Base-by-base conservation (phyloP, 352 stramenopile species). In the Achlya hypogyna region DNA sequence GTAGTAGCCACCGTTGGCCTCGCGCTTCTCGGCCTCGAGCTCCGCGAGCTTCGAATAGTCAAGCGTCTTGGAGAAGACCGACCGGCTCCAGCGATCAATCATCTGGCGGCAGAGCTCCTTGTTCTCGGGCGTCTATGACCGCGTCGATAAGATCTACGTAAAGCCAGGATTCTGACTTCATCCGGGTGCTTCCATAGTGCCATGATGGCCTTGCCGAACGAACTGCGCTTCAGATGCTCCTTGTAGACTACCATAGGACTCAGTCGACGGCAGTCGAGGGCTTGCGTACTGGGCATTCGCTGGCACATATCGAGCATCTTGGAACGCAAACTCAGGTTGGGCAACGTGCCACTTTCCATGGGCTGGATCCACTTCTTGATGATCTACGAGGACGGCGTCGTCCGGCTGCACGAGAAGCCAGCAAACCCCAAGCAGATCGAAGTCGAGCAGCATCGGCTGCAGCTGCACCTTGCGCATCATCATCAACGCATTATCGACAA, bases 281-380 rank as follows among this genome's bases (percentile, higher is more conserved):
- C 47, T 1, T 31, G n/a, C 49, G 45, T 63, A 90, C 84, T 79
- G 74, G 86, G 86, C 75, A 95, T 75, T 22, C 78, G 79, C 49
- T 74, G 78, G 42, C 91, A 75, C 76, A 92, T 90, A 10, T 93
- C 77, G 10, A 95, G 74, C 79, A 95, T 90, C 71, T 89, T 93
- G 49, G 86, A 89, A 31, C 86, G 84, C 42, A 95, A 71, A n/a
- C 86, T 83, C 10, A 95, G 75, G 63, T 93, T 95, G 16, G 86
- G 84, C 49, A 95, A 69, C 40, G 81, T 69, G 23, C 83, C 82
- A 49, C 92, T 77, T 1, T 93, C 86, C 40, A 93, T 51, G 27
- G 86, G 86, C 63, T 93, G 84, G 40, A 95, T 95, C 86, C 86
- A 95, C 65, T 93, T 93, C 72, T 92, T 95, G 54, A 95, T 82